Base-by-base conservation (phyloP, 2,329 filamentous ascomycete species). In the Talaromyces sp. region DNA sequence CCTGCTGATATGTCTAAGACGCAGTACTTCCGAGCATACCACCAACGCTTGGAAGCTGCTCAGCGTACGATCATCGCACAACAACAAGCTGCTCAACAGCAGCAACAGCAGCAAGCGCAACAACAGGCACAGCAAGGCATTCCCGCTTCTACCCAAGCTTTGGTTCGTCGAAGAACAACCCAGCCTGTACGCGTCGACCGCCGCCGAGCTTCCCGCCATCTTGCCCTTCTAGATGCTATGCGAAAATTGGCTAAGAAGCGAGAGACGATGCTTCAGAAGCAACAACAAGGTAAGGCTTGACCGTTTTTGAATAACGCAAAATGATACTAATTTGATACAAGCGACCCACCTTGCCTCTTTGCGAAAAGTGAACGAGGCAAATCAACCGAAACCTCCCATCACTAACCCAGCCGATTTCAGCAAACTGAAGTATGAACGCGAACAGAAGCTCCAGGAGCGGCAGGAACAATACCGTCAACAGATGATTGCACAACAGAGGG, bases 1-100 rank as follows among this genome's bases (percentile, higher is more conserved):
- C 94, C 95, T 4, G 87, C 90, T 11, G 95, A 99, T 69, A 96
- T 98, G 90, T 89, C 90, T 19, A 97, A 97, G 80, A 97, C 92
- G 0, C 90, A 93, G 52, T 99, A 98, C 75, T 99, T 98, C 83
- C 92, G 93, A 73, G 87, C 86, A 11, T 90, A 89, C 71, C 86
- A 87, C 67, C 81, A 84, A 63, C 80, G 88, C 45, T 80, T 90
- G 50, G 87, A 90, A 70, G 83, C 86, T 63, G 87, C 87, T 31
- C 85, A 87, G 63, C 82, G 85, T 68, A 85, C 83, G 52, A 82
- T 87, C 4, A 78, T 85, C 66, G 83, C 85, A 14, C 83, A 87
- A 64, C 85, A 86, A 63, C 84, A 87, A 72, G 79, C 79, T 72
- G 78, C 84, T 69, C 77, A 79, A 58, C 81, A 87, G 41, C 84